phyloP scores from a whole-genome alignment of 2,329 filamentous ascomycete species.

The Cyanodermella asteris region DNA sequence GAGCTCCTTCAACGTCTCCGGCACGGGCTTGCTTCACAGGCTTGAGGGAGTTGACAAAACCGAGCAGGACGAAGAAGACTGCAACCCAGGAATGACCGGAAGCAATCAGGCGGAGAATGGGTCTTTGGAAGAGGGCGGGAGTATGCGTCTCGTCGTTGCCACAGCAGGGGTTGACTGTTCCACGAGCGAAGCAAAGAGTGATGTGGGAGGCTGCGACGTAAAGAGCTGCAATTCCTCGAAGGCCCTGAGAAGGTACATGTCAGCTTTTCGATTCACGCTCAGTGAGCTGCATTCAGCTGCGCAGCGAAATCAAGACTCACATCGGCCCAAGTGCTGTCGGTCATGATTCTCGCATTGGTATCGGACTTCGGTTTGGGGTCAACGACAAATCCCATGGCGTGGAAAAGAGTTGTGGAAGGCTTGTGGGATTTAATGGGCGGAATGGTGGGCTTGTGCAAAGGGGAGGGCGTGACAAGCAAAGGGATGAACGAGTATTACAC shows the following conservation, averaged over 20 bases:
- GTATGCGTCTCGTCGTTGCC: conserved; percentile 12
- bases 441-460: no score
- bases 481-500: no score
- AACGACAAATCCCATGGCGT: no score
- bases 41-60: conserved; percentile 16
- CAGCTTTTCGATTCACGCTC: no score
- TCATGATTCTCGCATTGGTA: no score
- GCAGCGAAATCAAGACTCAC: no score
- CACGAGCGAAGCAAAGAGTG: conserved; percentile 7
- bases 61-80: conserved; percentile 55
- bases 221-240: conserved; percentile 8
- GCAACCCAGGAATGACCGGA: conserved; percentile 32
- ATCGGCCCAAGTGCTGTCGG: conserved; percentile 12
- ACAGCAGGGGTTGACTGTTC: conserved; percentile 7
- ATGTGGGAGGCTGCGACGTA: conserved; percentile 8
- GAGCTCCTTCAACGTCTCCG: conserved; percentile 17
- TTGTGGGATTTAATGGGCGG: no score
- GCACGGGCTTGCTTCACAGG: conserved; percentile 17
- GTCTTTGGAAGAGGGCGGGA: conserved; percentile 18
- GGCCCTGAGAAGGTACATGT: no score
- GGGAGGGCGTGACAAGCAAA: no score
- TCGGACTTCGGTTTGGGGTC: no score
- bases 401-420: no score
- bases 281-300: no score
- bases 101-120: conserved; percentile 18